Conservation (phyloP, 805 yeast species). For the Brettanomyces custersianus region DNA sequence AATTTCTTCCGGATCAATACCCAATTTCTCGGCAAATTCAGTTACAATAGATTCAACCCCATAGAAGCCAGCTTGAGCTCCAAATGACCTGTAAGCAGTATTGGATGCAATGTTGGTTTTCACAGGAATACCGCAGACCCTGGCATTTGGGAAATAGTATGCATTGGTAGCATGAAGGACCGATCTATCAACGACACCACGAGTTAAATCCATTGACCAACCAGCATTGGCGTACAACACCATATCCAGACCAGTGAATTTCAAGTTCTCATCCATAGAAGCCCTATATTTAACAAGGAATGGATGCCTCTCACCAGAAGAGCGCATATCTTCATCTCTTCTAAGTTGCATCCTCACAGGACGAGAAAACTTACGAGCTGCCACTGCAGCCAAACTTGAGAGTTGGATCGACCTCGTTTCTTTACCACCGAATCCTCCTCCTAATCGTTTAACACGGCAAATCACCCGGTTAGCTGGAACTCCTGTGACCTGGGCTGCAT, state of each 20-base stretch:
- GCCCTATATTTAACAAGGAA: conserved; percentile 35
- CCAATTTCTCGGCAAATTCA: conserved; percentile 31
- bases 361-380: conserved; percentile 32
- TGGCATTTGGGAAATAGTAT: conserved; percentile 34
- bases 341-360: conserved; percentile 34
- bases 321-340: conserved; percentile 36
- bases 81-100: conserved; percentile 42
- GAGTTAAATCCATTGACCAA: conserved; percentile 38
- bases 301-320: conserved; percentile 40
- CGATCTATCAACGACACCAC: conserved; percentile 41
- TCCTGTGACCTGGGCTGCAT: conserved; percentile 33
- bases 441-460: conserved; percentile 32
- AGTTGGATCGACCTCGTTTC: conserved; percentile 33
- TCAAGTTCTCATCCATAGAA: conserved; percentile 30
- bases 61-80: conserved; percentile 43
- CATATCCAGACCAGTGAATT: conserved; percentile 31
- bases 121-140: conserved; percentile 30
- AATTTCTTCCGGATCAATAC: conserved; percentile 30
- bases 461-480: conserved; percentile 34
- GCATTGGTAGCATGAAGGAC: conserved; percentile 35
- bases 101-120: conserved; percentile 38
- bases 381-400: conserved; percentile 31
- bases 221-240: conserved; percentile 38
- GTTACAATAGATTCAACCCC: conserved; percentile 32
- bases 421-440: conserved; percentile 45